Evolutionary conservation across 495 filamentous ascomycete genomes (phyloP), one percentile per base, ranked within the genome.

Genomic region (Penicillium pancosmium): DNA sequence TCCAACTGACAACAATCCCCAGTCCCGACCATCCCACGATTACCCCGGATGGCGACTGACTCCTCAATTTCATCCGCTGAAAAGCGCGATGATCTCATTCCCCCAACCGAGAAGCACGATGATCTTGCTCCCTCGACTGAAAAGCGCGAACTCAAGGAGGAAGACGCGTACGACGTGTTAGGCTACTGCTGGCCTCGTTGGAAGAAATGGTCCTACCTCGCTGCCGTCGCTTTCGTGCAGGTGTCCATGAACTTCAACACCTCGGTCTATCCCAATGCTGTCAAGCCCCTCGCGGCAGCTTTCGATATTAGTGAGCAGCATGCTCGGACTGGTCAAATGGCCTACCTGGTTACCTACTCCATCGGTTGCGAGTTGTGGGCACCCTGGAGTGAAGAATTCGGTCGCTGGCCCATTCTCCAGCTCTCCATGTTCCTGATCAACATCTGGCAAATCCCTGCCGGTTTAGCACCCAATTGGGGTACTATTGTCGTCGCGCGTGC

Each of bases 361-460:
- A 86, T 92, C 68, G 89, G 89, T 5, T 91, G 88, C 67, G 89
- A 91, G 68, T 75, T 92, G 4, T 92, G 88, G 88, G 89, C 89
- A 2, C 89, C 89, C 0, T 92, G 89, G 88, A 85, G 80, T 52
- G 89, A 92, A 70, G 89, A 92, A 64, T 78, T 88, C 48, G 89
- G 89, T 35, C 84, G 89, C 55, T 87, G 85, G 77, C 84, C 84
- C 2, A 80, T 91, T 60, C 73, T 91, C 27, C 89, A 91, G 76
- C 73, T 86, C 47, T 87, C 82, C 36, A 77, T 91, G 59, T 78
- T 84, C 40, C 69, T 92, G 18, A 86, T 90, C 65, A 92, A 92
- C 70, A 78, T 92, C 55, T 91, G 84, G 81, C 84, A 88, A 65
- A 72, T 91, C 25, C 88, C 87, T 9, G 83, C 85, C 36, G 88